phyloP scores from a whole-genome alignment of 2,329 filamentous ascomycete genomes.

The Penicillium sp. region DNA sequence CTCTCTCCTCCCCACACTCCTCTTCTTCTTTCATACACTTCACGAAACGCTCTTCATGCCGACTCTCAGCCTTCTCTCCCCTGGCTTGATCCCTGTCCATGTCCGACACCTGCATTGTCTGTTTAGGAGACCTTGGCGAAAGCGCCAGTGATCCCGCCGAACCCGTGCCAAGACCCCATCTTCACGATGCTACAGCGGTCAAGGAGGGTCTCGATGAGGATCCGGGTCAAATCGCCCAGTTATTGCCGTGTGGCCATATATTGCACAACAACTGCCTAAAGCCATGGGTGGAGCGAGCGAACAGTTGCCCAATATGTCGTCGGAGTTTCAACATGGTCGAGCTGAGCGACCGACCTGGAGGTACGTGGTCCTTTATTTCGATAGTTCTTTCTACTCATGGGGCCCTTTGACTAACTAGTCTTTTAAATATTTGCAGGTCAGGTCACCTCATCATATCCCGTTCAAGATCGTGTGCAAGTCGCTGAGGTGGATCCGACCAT shows the following conservation, averaged over 20 bases:
- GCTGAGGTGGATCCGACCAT: constrained; percentile 78
- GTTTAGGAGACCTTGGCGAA: constrained; percentile 67
- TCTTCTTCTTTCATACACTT: constrained; percentile 24
- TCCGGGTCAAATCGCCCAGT: constrained; percentile 57
- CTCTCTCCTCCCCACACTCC: constrained; percentile 32
- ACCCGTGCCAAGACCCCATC: constrained; percentile 45
- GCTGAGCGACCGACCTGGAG: constrained; percentile 75
- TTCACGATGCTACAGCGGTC: constrained; percentile 28
- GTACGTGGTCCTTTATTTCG: constrained; percentile 52
- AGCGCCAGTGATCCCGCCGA: constrained; percentile 52
- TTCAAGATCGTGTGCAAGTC: constrained; percentile 64
- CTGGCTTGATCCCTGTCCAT: constrained; percentile 43
- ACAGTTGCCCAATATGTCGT: constrained; percentile 96
- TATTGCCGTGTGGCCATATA: constrained; percentile 81
- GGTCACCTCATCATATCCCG: constrained; percentile 58
- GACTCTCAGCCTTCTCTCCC: constrained; percentile 18
- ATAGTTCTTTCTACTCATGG: constrained; percentile 6
- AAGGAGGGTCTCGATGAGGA: constrained; percentile 42
- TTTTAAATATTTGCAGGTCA: constrained; percentile 45
- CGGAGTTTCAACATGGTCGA: constrained; percentile 87
- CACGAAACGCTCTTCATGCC: constrained; percentile 30
- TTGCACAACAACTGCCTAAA: constrained; percentile 90
- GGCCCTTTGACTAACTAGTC: constrained; percentile 3
- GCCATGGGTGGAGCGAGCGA: constrained; percentile 94
- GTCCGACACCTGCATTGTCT: constrained; percentile 71